Base-by-base conservation (phyloP, 441 rosid genomes). In the Pelargonium cotyledonis region DNA sequence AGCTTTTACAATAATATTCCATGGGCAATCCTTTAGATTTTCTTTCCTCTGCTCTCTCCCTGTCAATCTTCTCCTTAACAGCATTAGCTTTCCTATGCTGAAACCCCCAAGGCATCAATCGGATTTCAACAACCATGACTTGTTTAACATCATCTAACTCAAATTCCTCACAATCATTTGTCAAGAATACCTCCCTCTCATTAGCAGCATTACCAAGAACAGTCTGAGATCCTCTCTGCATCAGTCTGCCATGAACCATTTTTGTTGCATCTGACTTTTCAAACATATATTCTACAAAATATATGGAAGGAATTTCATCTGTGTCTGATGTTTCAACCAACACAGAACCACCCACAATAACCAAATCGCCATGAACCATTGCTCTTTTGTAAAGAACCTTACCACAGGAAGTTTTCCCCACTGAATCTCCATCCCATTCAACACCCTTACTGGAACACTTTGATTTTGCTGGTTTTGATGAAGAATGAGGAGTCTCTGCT, bases 261-360 rank as follows among this genome's bases (percentile, higher is more conserved):
- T 88, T 89, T 70, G 79, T 81, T 47, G 79, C 83, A 55, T 79
- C 80, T 51, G 75, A 70, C 12, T 72, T 81, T 79, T 94, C 96
- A 68, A 72, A 89, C 96, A 91, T 82, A 77, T 85, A 89, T 69
- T 91, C 97, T 43, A 94, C 89, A 73, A 79, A 83, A 81, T 80
- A 87, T 55, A 92, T 77, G 41, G 74, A 70, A 60, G 88, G 83
- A 63, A 76, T 29, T 61, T 83, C 85, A 75, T 82, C 76, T 38
- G 82, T 65, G 40, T 77, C 86, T 72, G 71, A 81, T 4, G 29
- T 55, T 70, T 83, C 89, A 66, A 90, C 29, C 8, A 79, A 21
- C 43, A 86, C 88, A 67, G 77, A 80, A 68, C 73, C 80, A 44
- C 94, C 98, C 4, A 89, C 86, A 72, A 66, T 75, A 69, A 90